Base-by-base conservation (phyloP, 2,329 filamentous ascomycete genomes). In the Parasarocladium wereldwijsianum region DNA sequence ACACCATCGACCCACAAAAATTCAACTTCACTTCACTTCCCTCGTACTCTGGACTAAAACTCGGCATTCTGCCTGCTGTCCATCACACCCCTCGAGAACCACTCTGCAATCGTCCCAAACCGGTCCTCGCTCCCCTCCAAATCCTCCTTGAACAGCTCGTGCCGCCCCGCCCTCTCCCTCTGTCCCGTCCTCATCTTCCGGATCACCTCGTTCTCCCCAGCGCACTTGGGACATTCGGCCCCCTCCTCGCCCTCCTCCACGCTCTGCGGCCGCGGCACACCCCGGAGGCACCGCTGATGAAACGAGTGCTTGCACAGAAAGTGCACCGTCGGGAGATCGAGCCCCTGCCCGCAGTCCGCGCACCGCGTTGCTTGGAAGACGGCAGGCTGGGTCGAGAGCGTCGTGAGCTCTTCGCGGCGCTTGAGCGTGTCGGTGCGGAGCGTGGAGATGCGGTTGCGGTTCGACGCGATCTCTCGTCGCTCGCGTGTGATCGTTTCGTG, bases 231-330 rank as follows among this genome's bases (percentile, higher is more conserved):
- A 49, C 90, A 98, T 52, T 94, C 85, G 0, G 76, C 67, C 30
- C 76, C 72, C 6, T 61, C 61, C 15, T 76, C 74, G 8, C 62
- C 60, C 14, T 68, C 63, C 8, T 34, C 19, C 14, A 18, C 20
- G 19, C 23, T 22, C 18, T 26, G 24, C n/a, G n/a, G n/a, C n/a
- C n/a, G n/a, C n/a, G n/a, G n/a, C n/a, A n/a, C n/a, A 11, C 51
- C 55, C 30, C 64, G 57, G 46, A 98, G 58, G 52, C 87, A 98
- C 26, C 82, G 68, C 56, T 93, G 83, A 49, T 98, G 90, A 62
- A 94, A 98, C 36, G 78, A 86, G 51, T 98, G 90, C 51, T 93
- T 93, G 60, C 90, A 98, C 38, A 98, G 56, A 51, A 98, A 98
- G 49, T 98, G 90, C 27, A 98, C 86, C 0, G 77, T 82, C 0